These are phyloP conservation scores for Fusarium pseudoanthophilum DNA, from an alignment of 2,329 filamentous ascomycete genomes.

Conservation along the genomic window DNA sequence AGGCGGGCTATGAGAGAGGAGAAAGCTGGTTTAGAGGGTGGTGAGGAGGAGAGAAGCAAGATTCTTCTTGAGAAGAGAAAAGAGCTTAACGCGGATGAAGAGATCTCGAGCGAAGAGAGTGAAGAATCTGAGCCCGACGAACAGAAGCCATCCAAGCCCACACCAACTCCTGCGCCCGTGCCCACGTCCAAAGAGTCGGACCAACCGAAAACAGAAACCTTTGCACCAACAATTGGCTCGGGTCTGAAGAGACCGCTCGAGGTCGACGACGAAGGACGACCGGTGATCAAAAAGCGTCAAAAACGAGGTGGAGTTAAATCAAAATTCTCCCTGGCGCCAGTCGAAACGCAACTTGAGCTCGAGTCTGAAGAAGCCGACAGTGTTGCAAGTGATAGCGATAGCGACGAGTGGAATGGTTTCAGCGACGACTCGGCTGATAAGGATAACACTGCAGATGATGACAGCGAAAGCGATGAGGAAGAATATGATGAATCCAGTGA, in stretches of 20 bases:
- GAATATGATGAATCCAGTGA: slow-evolving; percentile 44
- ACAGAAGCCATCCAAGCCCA: not conserved
- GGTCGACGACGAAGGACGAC: slow-evolving; percentile 79
- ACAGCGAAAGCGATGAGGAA: slow-evolving; percentile 41
- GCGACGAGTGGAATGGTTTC: slow-evolving; percentile 72
- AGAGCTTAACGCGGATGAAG: slow-evolving; percentile 45
- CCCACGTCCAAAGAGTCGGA: not conserved
- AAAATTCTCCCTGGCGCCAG: slow-evolving; percentile 59
- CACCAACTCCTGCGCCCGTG: not conserved
- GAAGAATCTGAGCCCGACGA: slow-evolving; percentile 17
- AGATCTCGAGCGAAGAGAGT: slow-evolving; percentile 34
- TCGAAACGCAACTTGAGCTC: slow-evolving; percentile 51
- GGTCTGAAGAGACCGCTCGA: slow-evolving; percentile 91
- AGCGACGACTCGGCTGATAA: slow-evolving; percentile 56
- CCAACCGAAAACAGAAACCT: slow-evolving; percentile 3
- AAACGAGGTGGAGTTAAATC: slow-evolving; percentile 71
- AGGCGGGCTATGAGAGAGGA: slow-evolving; percentile 72
- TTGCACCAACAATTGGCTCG: slow-evolving; percentile 64
- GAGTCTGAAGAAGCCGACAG: slow-evolving; percentile 46
- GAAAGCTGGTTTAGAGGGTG: slow-evolving; percentile 69
- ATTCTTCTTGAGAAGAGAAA: slow-evolving; percentile 61
- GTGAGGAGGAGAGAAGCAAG: slow-evolving; percentile 62
- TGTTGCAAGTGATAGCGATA: slow-evolving; percentile 38
- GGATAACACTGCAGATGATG: slow-evolving; percentile 45
- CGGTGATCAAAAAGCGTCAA: slow-evolving; percentile 85